These are phyloP conservation scores for Xanthoconium stramineum DNA, from an alignment of 768 basidiomycete species.

Conservation along the genomic window DNA sequence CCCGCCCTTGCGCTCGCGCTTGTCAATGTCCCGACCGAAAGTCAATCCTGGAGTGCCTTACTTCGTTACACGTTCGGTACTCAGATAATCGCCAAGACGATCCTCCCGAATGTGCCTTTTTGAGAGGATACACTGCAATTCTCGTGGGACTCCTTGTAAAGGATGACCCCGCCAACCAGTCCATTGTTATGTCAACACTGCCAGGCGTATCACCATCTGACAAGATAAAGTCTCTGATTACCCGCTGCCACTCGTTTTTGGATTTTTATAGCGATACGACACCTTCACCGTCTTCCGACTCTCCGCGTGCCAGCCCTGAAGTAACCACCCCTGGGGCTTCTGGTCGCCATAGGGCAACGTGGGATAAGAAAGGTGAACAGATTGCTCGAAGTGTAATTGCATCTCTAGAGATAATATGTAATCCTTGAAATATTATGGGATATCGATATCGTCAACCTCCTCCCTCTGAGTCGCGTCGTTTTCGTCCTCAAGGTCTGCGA, in stretches of 20 bases:
- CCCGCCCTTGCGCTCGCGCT: slow-evolving; percentile 43
- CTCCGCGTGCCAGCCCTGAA: slow-evolving; percentile 10
- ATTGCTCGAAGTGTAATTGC: slow-evolving; percentile 48
- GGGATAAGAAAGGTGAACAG: slow-evolving; percentile 37
- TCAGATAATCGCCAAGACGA: slow-evolving; percentile 13
- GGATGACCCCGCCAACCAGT: slow-evolving; percentile 31
- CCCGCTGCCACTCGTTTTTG: slow-evolving; percentile 40
- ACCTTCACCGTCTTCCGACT: slow-evolving; percentile 20
- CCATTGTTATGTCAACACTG: slow-evolving; percentile 32
- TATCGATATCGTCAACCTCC: slow-evolving; percentile 19
- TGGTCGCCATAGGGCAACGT: slow-evolving; percentile 9
- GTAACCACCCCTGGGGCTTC: not conserved
- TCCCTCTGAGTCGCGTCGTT: slow-evolving; percentile 16
- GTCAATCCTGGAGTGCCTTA: slow-evolving; percentile 50
- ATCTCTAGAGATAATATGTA: slow-evolving; percentile 42
- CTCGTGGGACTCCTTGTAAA: slow-evolving; percentile 57
- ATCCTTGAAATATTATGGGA: slow-evolving; percentile 16
- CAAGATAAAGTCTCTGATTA: slow-evolving; percentile 26
- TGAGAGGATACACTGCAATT: slow-evolving; percentile 73
- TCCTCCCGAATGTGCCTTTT: slow-evolving; percentile 45
- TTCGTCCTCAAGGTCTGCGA: slow-evolving; percentile 52
- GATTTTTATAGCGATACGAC: slow-evolving; percentile 38
- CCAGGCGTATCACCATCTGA: slow-evolving; percentile 31
- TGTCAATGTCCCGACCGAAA: slow-evolving; percentile 52
- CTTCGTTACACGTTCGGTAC: slow-evolving; percentile 45